Conservation (phyloP, 2,329 filamentous ascomycete species). For the Clathrospora elynae region DNA sequence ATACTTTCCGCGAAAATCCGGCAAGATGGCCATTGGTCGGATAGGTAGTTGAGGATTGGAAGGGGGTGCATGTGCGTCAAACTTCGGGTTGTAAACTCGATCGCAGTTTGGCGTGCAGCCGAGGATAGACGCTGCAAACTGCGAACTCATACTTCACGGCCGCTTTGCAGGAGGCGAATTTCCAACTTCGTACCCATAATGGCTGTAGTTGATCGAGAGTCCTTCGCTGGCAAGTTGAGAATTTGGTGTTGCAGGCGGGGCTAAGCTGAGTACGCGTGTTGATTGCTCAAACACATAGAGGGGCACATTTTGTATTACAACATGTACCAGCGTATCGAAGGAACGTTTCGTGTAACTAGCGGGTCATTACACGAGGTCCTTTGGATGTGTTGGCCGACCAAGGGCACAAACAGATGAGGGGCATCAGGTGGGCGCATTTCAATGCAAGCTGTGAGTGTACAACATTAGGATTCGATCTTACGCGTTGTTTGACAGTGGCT, state of each 20-base stretch:
- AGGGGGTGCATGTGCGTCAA: slow-evolving; percentile 17
- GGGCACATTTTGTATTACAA: not conserved
- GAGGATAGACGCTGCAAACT: slow-evolving; percentile 19
- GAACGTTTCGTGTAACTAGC: slow-evolving; percentile 1
- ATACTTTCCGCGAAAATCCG: slow-evolving; percentile 5
- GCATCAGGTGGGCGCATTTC: not conserved
- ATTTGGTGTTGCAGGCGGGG: not conserved
- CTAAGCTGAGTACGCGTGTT: not conserved
- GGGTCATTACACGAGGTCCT: not conserved
- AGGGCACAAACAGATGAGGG: slow-evolving; percentile 1
- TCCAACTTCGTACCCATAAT: too few relatives aligned
- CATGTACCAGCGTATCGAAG: not conserved
- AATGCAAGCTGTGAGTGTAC: slow-evolving; percentile 3
- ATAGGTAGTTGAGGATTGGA: slow-evolving; percentile 5
- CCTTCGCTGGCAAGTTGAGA: too few relatives aligned
- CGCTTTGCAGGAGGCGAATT: slow-evolving; percentile 6
- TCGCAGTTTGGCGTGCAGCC: slow-evolving; percentile 10
- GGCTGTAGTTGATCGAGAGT: too few relatives aligned
- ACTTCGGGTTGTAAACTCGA: slow-evolving; percentile 2
- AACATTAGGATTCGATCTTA: not conserved
- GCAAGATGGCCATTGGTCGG: slow-evolving; percentile 11
- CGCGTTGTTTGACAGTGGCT: slow-evolving; percentile 1
- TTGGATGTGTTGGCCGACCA: slow-evolving; percentile 4
- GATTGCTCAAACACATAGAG: not conserved
- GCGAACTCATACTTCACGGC: slow-evolving; percentile 18